phyloP scores from a whole-genome alignment of 768 basidiomycete species.

The Macrolepiota fuliginosa region DNA sequence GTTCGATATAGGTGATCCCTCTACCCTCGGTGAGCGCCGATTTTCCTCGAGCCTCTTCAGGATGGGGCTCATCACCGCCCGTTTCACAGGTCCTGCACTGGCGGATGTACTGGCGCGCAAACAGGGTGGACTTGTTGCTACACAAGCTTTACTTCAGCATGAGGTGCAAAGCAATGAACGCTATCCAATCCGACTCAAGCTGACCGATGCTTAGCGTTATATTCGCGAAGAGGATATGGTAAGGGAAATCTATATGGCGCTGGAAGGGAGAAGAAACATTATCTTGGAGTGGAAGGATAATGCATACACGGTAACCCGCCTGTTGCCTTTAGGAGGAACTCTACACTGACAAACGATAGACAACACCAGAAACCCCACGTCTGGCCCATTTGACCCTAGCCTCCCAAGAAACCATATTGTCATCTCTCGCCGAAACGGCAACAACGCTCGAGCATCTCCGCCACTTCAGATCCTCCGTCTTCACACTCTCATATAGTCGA shows the following conservation, averaged over 20 bases:
- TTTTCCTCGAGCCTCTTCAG: neutral
- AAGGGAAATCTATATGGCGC: constrained; percentile 70
- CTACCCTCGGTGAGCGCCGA: constrained; percentile 55
- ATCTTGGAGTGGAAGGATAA: constrained; percentile 41
- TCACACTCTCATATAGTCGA: constrained; percentile 29
- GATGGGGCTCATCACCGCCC: neutral
- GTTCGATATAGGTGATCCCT: constrained; percentile 70
- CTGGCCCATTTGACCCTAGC: constrained; percentile 66
- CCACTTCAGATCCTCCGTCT: constrained; percentile 51
- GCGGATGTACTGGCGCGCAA: constrained; percentile 28
- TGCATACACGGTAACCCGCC: constrained; percentile 27
- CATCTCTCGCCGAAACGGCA: constrained; percentile 55
- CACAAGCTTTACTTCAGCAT: constrained; percentile 36
- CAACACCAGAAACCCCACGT: constrained; percentile 49
- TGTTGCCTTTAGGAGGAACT: neutral
- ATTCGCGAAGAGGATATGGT: constrained; percentile 76
- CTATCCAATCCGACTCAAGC: neutral
- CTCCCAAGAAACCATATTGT: constrained; percentile 64
- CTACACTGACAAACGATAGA: constrained; percentile 28
- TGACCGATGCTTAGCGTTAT: constrained; percentile 44
- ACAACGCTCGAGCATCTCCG: constrained; percentile 64
- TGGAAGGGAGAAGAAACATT: constrained; percentile 70
- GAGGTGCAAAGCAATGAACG: constrained; percentile 31
- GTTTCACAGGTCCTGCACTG: constrained; percentile 43
- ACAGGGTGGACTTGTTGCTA: constrained; percentile 32